Base-by-base conservation (phyloP, 495 filamentous ascomycete species). In the Penicillium angulare region DNA sequence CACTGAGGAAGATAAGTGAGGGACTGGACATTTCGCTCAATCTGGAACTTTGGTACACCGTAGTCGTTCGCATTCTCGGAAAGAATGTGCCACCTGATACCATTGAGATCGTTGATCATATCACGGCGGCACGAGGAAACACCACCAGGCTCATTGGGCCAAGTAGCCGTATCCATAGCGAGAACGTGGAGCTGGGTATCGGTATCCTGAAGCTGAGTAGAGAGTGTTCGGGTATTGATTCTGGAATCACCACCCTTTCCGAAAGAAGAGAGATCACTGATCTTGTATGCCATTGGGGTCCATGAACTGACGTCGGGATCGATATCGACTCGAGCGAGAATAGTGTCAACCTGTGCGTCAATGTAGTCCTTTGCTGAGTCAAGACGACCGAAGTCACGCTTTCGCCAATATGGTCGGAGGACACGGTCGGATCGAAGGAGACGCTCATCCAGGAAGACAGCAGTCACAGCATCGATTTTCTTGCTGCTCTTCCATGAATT, bases 141-240 rank as follows among this genome's bases (percentile, higher is more conserved):
- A 44, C 41, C 41, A 32, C 41, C 41, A 8, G 41, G 41, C 13
- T 44, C 41, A 13, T 29, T 31, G 41, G 41, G 41, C 41, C 41
- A 44, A 32, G 41, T 44, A 32, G 41, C 41, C 13, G 41, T 44
- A 44, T 44, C 41, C 41, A 44, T 44, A 12, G 41, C 41, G 41
- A 44, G 41, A 44, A 44, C 41, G 41, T 44, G 41, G 41, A 44
- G 41, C 26, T 44, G 41, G 20, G 41, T 44, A 12, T 44, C 41
- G n/a, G 41, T 44, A 32, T 44, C 41, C 16, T 44, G 41, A 24
- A 44, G 23, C 15, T 44, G 41, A n/a, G 41, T 44, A 2, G 41
- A 44, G 3, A 44, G 41, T 16, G 41, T 44, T n/a, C 41, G 41
- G 20, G 41, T 44, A 21, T 44, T 44, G n/a, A 44, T 44, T 44